Evolutionary conservation across 176 grass and related monocot species (phyloP).

Genomic region (Triticum monococcum): DNA sequence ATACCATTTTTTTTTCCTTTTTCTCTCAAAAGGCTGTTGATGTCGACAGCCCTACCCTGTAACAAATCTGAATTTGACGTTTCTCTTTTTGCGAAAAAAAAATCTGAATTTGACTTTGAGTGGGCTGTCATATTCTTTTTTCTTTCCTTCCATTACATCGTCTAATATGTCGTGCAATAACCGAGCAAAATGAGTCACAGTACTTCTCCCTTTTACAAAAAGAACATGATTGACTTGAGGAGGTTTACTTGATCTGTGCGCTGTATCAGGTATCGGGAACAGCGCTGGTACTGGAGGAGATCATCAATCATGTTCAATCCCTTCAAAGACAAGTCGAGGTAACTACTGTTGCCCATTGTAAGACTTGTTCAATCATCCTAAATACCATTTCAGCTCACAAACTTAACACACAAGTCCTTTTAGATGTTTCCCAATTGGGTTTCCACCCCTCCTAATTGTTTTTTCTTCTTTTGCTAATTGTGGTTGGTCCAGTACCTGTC

Average conservation of each 20-base stretch:
- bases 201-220: background rate
- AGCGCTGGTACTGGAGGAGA: slow-evolving; percentile 89
- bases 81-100: too few relatives aligned
- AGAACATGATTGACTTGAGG: background rate
- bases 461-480: slow-evolving; percentile 10
- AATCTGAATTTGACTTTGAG: background rate
- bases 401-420: background rate
- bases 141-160: background rate
- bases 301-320: slow-evolving; percentile 96
- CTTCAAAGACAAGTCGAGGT: slow-evolving; percentile 96
- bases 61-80: background rate
- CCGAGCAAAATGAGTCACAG: background rate
- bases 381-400: background rate
- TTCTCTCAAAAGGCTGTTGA: background rate
- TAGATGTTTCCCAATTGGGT: background rate
- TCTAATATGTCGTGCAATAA: background rate
- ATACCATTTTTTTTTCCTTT: background rate
- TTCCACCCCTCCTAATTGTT: background rate
- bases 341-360: slow-evolving; percentile 23
- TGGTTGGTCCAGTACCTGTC: slow-evolving; percentile 66
- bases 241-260: background rate
- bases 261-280: slow-evolving; percentile 83
- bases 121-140: background rate
- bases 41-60: background rate
- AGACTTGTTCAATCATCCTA: background rate